Evolutionary conservation across 768 basidiomycete species (phyloP), one percentile per base, ranked within the genome.

Genomic region (Lepiota venenata): DNA sequence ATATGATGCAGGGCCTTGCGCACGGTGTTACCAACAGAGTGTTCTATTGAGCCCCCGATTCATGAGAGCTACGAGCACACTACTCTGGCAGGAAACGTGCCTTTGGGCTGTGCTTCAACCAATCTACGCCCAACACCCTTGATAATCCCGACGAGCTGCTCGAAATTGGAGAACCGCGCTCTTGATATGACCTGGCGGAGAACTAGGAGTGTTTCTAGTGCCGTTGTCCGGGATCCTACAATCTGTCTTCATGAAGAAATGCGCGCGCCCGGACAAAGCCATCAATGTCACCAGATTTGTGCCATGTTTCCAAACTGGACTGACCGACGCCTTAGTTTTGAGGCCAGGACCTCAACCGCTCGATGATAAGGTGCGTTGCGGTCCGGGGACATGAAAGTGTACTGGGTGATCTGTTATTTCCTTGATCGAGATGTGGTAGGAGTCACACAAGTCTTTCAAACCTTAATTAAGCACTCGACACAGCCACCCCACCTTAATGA

Each of bases 91-190:
- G 55, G 42, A 49, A 44, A 58, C 58, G 61, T 51, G 94, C 96
- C 96, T 84, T 96, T 97, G 11, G 95, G 93, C 65, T 98, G 94
- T 8, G 96, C 93, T 16, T 93, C 91, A 7, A 90, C 85, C 39
- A 99, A 69, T 60, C 81, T 82, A 59, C 83, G 77, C 3, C 96
- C 97, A 9, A 93, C 88, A 45, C 73, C 73, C 50, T 88, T 84
- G 58, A 99, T 87, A 53, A 91, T 81, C 44, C 78, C 77, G 3
- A 93, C 80, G 2, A 98, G 76, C 58, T 95, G 90, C 40, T 92
- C 88, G 61, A 98, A 87, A 60, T 88, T 91, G 20, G 82, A 83
- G 63, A 97, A 97, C 45, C 83, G 83, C 7, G 91, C 91, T 61
- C 84, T 87, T 2, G 93, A 83, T 14, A 98, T 86, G 58, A 98